Evolutionary conservation across 495 filamentous ascomycete species (phyloP), one percentile per base, ranked within the genome.

Genomic region (Penicillium argentinense): DNA sequence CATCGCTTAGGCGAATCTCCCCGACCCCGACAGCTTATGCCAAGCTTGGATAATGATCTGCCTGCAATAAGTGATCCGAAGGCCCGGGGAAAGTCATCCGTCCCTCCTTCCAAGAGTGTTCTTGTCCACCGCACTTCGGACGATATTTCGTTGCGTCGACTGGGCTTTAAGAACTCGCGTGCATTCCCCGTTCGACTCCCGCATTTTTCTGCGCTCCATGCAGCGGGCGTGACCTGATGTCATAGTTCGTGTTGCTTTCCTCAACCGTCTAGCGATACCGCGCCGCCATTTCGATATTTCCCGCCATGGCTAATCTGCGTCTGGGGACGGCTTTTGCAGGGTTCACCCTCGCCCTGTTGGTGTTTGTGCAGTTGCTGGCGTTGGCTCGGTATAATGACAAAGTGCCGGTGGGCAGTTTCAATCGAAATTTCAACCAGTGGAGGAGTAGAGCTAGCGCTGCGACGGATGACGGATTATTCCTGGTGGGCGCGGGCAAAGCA

Each of bases 401-500:
- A 34, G 42, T 53, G 9, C 53, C 48, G 5, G 18, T 14, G 17
- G 45, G 47, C 5, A 44, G 30, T 34, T 56, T 60, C 14, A 47
- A 30, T 25, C 37, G 27, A 5, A 55, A 37, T 37, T 47, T 56
- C 45, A 63, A 61, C 22, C 49, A 51, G 24, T 63, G 57, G 60
- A 58, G 24, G 47, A 46, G 36, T 25, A 47, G 64, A 28, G 51
- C 56, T 8, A 57, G 42, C n/a, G 40, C 62, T 4, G 49, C 49
- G 13, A 37, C 47, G 3, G 63, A 69, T 36, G 53, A 73, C 45
- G 65, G 75, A 21, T 71, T 81, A 36, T 96, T 95, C 52, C 66
- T 95, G 5, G 61, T 98, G n/a, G 93, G 93, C 2, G 88, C 91
- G 2, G 93, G 93, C 12, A 96, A 95, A 62, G 90, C 85, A 14